These are phyloP conservation scores for Termitomyces sp. DNA, from an alignment of 768 basidiomycete species.

Conservation along the genomic window DNA sequence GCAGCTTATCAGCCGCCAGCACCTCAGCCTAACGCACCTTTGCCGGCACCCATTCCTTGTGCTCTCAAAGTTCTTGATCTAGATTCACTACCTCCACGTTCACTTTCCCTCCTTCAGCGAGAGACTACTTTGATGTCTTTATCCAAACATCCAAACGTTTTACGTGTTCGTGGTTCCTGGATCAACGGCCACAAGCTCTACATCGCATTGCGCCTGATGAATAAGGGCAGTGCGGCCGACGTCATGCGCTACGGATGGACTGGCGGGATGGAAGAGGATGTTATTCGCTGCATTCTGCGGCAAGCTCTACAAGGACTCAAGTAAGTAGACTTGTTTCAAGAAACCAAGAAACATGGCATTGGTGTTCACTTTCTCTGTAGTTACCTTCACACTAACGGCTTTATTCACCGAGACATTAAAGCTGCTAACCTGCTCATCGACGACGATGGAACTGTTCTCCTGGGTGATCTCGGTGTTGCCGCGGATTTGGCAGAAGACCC, in stretches of 20 bases:
- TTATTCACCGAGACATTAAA: conserved; percentile 93
- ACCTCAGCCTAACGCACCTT: conserved; percentile 2
- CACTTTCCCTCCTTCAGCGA: conserved; percentile 68
- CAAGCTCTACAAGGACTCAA: conserved; percentile 88
- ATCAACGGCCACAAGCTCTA: conserved; percentile 76
- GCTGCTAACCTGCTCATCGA: conserved; percentile 92
- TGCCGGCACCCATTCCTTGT: conserved; percentile 45
- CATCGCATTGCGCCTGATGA: conserved; percentile 89
- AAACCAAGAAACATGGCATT: neutral
- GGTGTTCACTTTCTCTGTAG: conserved; percentile 27
- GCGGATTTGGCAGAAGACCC: conserved; percentile 74
- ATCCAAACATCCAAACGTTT: conserved; percentile 88
- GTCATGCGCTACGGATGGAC: conserved; percentile 82
- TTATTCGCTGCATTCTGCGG: conserved; percentile 75
- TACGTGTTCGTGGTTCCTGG: conserved; percentile 90
- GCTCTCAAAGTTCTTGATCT: conserved; percentile 90
- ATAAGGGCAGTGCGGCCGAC: conserved; percentile 80
- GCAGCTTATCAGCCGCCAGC: conserved; percentile 53
- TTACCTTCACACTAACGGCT: conserved; percentile 85
- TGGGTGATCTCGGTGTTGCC: conserved; percentile 92
- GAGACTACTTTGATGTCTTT: conserved; percentile 93
- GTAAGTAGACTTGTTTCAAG: conserved; percentile 37
- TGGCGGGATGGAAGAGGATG: conserved; percentile 89
- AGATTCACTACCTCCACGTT: conserved; percentile 65
- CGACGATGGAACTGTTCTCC: conserved; percentile 82